These are phyloP conservation scores for Globisporangium iwayamae DNA, from an alignment of 352 stramenopile genomes.

Conservation along the genomic window DNA sequence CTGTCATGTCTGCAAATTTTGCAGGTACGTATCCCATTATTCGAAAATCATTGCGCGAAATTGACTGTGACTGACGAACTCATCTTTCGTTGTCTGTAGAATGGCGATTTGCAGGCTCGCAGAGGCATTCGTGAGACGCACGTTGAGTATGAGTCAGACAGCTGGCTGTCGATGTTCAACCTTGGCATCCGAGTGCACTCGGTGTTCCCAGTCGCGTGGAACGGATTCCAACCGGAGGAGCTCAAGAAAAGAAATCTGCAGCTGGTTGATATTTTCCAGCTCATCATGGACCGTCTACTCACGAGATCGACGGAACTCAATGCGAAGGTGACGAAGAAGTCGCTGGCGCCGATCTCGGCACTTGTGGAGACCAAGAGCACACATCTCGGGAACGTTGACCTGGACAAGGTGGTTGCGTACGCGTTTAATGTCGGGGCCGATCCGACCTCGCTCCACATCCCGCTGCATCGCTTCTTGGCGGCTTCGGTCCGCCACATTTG, in stretches of 20 bases:
- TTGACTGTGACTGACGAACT: neutral
- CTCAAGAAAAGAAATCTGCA: constrained; percentile 26
- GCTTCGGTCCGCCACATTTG: constrained; percentile 68
- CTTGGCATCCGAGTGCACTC: constrained; percentile 85
- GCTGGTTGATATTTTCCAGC: constrained; percentile 45
- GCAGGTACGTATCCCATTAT: constrained; percentile 34
- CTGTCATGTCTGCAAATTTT: constrained; percentile 62
- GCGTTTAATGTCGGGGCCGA: constrained; percentile 61
- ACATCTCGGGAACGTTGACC: constrained; percentile 8
- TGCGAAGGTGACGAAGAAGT: constrained; percentile 49
- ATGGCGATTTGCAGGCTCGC: constrained; percentile 68
- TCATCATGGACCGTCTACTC: constrained; percentile 42
- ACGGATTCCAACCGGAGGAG: constrained; percentile 46
- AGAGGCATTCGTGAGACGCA: constrained; percentile 71
- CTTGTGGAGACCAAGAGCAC: constrained; percentile 24
- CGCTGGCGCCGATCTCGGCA: constrained; percentile 29
- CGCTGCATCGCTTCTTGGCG: constrained; percentile 77
- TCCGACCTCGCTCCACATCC: constrained; percentile 73
- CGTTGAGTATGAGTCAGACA: constrained; percentile 87
- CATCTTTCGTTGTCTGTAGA: constrained; percentile 26
- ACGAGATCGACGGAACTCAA: constrained; percentile 47
- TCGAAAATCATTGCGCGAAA: too few species aligned
- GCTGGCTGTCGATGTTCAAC: constrained; percentile 88
- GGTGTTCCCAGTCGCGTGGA: constrained; percentile 78
- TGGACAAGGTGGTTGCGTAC: constrained; percentile 34